phyloP scores from a whole-genome alignment of 2,329 filamentous ascomycete genomes.

The Cladosporium sp. region DNA sequence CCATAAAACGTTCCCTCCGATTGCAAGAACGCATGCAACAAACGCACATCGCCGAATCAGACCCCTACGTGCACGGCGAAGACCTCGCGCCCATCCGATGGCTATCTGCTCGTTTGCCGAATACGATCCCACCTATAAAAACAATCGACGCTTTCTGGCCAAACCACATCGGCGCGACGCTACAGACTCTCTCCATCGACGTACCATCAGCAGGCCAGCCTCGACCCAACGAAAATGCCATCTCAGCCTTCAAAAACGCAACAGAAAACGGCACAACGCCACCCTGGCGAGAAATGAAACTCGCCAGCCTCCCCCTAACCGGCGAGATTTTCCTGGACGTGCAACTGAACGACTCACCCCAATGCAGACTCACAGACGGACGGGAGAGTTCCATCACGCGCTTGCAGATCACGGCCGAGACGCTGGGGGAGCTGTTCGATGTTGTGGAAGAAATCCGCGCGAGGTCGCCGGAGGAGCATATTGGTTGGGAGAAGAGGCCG shows the following conservation, averaged over 20 bases:
- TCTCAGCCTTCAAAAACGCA: neutral
- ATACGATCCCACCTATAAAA: slow-evolving; percentile 4
- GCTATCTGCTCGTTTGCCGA: neutral
- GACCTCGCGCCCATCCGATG: neutral
- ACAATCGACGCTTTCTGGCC: slow-evolving; percentile 9
- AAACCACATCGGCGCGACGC: neutral
- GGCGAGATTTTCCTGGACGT: slow-evolving; percentile 9
- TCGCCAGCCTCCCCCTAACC: slow-evolving; percentile 1
- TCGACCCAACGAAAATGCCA: neutral
- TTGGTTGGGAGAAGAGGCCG: slow-evolving; percentile 9
- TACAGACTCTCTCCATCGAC: slow-evolving; percentile 4
- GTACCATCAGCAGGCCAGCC: neutral
- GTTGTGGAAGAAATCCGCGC: slow-evolving; percentile 3
- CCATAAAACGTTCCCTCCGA: neutral
- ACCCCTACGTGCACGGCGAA: neutral
- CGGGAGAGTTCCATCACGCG: slow-evolving; percentile 1
- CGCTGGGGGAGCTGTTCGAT: slow-evolving; percentile 5
- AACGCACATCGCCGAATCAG: neutral
- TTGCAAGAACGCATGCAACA: slow-evolving; percentile 4
- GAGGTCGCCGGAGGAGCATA: slow-evolving; percentile 1
- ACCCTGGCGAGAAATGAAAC: slow-evolving; percentile 8
- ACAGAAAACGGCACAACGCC: too few relatives aligned
- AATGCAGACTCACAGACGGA: slow-evolving; percentile 3
- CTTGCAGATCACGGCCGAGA: slow-evolving; percentile 3
- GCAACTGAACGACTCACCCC: neutral